Conservation (phyloP, 331 rosid species). For the Quercus phellos region DNA sequence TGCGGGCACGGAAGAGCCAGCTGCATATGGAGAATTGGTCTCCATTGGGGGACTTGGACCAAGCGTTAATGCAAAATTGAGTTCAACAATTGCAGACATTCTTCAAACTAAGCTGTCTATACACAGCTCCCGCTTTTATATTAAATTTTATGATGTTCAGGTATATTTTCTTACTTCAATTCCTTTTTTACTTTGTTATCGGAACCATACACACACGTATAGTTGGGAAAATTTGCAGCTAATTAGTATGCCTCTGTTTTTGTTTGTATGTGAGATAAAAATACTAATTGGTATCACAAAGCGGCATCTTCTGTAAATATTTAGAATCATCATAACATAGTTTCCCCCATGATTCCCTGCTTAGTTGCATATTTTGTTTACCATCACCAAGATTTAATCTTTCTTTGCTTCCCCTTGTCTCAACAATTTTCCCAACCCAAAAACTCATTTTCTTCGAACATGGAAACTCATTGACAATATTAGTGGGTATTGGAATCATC, state of each 20-base stretch:
- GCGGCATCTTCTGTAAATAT: too few species aligned
- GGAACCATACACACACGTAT: background rate
- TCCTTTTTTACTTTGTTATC: background rate
- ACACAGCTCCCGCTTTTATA: conserved; percentile 80
- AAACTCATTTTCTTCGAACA: background rate
- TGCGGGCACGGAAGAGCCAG: conserved; percentile 84
- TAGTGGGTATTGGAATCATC: background rate
- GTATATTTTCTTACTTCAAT: conserved; percentile 28
- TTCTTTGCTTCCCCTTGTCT: background rate
- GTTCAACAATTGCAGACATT: conserved; percentile 88
- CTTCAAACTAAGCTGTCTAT: conserved; percentile 78
- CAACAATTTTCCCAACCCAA: background rate
- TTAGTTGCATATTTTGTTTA: background rate
- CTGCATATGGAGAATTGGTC: conserved; percentile 84
- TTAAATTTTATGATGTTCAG: conserved; percentile 80
- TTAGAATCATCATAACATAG: too few species aligned
- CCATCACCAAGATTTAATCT: background rate
- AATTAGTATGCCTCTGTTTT: background rate
- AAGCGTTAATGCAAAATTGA: conserved; percentile 67
- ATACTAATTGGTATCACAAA: background rate
- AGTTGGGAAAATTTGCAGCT: background rate
- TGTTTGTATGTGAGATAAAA: background rate
- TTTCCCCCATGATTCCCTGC: too few species aligned
- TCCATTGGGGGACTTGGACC: conserved; percentile 89
- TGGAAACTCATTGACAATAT: background rate